A percentile compares a stretch with the other conserved stretches of the same genome.
Evolutionary conservation across 805 yeast genomes (phyloP).

Genomic region (Cyberlindnera mississippiensis): DNA sequence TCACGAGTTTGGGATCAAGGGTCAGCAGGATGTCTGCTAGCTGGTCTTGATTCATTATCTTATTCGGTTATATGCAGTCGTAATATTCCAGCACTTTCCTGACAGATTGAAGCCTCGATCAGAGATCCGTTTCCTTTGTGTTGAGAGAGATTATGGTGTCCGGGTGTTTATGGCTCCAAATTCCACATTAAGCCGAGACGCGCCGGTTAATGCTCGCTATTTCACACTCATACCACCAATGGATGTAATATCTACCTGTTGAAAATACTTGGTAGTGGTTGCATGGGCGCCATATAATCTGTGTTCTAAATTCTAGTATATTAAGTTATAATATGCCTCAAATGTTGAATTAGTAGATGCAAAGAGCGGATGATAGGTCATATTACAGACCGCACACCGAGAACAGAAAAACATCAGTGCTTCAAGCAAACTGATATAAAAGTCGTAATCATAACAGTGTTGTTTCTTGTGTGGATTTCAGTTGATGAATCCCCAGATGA

Average conservation of each 20-base stretch:
- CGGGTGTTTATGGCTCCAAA: no score
- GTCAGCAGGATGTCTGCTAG: constrained; percentile 18
- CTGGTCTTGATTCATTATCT: constrained; percentile 11
- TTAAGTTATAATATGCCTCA: neutral
- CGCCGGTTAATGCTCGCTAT: no score
- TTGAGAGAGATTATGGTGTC: constrained; percentile 2
- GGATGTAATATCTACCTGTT: no score
- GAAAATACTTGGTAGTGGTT: no score
- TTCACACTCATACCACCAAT: no score
- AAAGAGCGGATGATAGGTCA: neutral
- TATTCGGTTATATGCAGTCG: neutral
- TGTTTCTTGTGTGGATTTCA: neutral
- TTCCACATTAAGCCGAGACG: no score
- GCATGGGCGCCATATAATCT: no score
- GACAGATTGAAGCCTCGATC: neutral
- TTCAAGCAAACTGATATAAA: neutral
- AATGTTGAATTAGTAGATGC: constrained; percentile 3
- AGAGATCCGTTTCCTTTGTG: neutral
- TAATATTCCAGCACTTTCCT: neutral
- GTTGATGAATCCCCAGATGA: constrained; percentile 6
- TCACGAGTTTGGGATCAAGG: constrained; percentile 22
- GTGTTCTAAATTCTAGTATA: neutral
- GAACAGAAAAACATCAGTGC: neutral
- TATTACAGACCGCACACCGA: neutral
- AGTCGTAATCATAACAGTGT: constrained; percentile 1